A percentile compares a stretch with the other conserved stretches of the same genome.
phyloP scores from a whole-genome alignment of 352 stramenopile species.

The Pythium sp. region DNA sequence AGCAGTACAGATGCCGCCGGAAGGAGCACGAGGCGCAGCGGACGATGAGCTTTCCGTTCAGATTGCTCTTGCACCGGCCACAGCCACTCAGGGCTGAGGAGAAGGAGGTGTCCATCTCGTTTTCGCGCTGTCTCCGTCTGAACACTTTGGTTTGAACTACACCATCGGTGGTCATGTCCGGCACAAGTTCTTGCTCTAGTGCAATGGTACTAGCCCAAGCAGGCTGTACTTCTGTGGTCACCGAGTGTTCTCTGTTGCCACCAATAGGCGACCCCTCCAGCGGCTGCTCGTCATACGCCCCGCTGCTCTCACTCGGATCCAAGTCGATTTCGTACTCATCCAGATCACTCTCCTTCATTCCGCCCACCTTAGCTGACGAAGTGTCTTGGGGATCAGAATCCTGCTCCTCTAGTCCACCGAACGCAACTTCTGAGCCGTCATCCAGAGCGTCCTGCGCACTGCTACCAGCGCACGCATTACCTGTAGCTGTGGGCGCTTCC shows the following conservation, averaged over 20 bases:
- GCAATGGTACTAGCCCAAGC: background rate
- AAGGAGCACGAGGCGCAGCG: constrained; percentile 47
- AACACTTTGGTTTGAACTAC: background rate
- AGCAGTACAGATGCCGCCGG: constrained; percentile 67
- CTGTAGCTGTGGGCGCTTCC: too few relatives aligned
- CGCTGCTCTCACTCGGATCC: background rate
- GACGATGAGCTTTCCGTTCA: constrained; percentile 66
- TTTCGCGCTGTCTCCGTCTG: background rate
- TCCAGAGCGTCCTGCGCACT: background rate
- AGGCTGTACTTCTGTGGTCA: background rate
- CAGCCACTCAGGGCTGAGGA: constrained; percentile 20
- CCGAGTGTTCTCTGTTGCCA: background rate
- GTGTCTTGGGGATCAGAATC: background rate
- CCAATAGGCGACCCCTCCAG: background rate
- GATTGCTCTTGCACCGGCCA: constrained; percentile 54
- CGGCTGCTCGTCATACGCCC: background rate
- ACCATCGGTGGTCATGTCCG: background rate
- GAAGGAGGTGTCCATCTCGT: background rate
- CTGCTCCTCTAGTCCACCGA: background rate
- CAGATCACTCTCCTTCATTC: background rate
- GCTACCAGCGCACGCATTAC: too few relatives aligned
- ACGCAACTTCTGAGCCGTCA: background rate
- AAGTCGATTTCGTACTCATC: background rate
- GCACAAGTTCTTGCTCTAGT: background rate
- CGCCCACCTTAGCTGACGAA: background rate